Evolutionary conservation across 306 rosid species (phyloP).

Genomic region (Sesbania bispinosa): DNA sequence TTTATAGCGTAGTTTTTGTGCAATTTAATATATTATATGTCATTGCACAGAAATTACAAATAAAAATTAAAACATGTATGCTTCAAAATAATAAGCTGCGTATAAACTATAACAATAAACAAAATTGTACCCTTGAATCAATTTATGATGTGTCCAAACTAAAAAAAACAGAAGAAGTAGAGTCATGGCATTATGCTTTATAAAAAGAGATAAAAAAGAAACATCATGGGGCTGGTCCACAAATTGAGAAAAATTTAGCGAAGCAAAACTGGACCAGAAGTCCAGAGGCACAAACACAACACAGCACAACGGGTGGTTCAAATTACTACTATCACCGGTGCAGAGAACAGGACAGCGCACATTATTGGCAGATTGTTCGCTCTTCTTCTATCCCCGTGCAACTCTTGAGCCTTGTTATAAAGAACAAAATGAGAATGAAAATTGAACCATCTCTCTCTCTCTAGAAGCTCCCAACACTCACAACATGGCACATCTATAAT

Average conservation of each 20-base stretch:
- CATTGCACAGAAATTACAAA: neutral
- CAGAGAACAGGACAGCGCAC: neutral
- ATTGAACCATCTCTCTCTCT: neutral
- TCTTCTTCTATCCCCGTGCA: neutral
- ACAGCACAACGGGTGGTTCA: neutral
- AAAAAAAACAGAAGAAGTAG: neutral
- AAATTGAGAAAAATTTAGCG: neutral
- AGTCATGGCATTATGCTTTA: neutral
- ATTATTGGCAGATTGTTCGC: neutral
- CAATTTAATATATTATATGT: neutral
- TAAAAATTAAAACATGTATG: neutral
- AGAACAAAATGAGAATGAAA: neutral
- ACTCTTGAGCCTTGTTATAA: neutral
- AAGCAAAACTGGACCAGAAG: neutral
- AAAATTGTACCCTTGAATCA: neutral
- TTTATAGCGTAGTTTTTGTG: no score
- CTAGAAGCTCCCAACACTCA: neutral
- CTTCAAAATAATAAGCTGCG: neutral
- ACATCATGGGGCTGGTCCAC: neutral
- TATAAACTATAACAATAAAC: neutral
- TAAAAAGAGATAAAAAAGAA: neutral
- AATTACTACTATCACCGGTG: neutral
- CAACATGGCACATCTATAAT: neutral
- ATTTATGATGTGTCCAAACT: neutral
- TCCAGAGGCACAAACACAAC: neutral